These are phyloP conservation scores for Aspergillus hortae DNA, from an alignment of 2,329 filamentous ascomycete genomes.

Conservation along the genomic window DNA sequence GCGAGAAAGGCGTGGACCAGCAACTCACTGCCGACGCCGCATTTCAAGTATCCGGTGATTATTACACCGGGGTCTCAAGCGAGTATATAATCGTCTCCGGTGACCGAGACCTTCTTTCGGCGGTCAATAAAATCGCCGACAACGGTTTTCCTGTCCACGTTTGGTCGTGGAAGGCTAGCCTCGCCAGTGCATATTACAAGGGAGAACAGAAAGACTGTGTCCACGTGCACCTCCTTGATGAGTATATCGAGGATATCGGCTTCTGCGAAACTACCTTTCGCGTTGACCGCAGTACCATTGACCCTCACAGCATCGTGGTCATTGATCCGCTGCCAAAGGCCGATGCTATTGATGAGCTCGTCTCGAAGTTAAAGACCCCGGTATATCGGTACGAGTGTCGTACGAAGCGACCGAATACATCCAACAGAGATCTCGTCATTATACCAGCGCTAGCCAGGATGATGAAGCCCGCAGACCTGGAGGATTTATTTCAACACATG, in stretches of 20 bases:
- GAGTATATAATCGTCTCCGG: neutral
- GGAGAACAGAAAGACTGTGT: neutral
- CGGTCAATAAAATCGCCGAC: neutral
- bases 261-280: neutral
- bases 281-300: neutral
- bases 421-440: neutral
- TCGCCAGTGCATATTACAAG: neutral
- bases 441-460: neutral
- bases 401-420: neutral
- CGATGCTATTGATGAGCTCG: neutral
- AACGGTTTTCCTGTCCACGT: neutral
- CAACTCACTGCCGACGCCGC: neutral
- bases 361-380: neutral
- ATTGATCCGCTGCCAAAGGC: neutral
- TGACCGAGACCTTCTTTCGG: neutral
- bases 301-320: neutral
- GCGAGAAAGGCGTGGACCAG: neutral
- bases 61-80: neutral
- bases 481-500: neutral
- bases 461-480: neutral
- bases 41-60: neutral
- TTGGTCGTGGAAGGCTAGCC: neutral
- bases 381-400: neutral
- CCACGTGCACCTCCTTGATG: neutral
- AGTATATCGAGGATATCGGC: neutral